Base-by-base conservation (phyloP, 768 basidiomycete genomes). In the Kwoniella sp. region DNA sequence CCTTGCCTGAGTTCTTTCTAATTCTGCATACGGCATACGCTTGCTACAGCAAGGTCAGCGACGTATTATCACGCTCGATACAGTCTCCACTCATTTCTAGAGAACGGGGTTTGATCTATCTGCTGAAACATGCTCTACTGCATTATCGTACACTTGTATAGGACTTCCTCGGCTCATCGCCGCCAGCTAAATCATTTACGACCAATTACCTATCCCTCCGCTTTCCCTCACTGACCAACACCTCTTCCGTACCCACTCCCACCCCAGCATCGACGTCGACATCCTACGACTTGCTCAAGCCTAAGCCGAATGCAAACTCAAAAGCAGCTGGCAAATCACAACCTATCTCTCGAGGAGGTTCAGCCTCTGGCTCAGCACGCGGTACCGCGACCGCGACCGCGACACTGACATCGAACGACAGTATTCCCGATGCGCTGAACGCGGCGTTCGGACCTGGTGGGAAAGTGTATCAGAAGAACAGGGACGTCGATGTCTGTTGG, bases 131-230 rank as follows among this genome's bases (percentile, higher is more conserved):
- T n/a, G n/a, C n/a, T n/a, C n/a, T n/a, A n/a, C n/a, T n/a, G n/a
- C n/a, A n/a, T n/a, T n/a, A n/a, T n/a, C n/a, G n/a, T n/a, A 7
- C n/a, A 13, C 24, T 3, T 54, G 40, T 29, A 19, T 53, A 77
- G 74, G 77, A 78, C 61, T 72, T 79, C 27, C 71, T 77, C n/a
- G 78, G 78, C 12, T 57, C 73, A 3, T 52, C 65, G 2, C 65
- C 74, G 12, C 30, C 59, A 25, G 67, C 76, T 2, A 73, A 74
- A 58, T 13, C 68, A 24, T 79, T 79, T 55, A 71, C 64, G 21
- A 37, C 58, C 29, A 60, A 64, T 30, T 79, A 79, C 64, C 47
- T 73, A 2, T 47, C 68, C 4, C 37, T 57, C 29, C 69, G 72
- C 21, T 79, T 79, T 56, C 77, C 75, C 6, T 54, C 65, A 21